A percentile compares a stretch with the other conserved stretches of the same genome.
These are phyloP conservation scores for Carex kokanica DNA, from an alignment of 176 grass and related monocot genomes.

Conservation along the genomic window DNA sequence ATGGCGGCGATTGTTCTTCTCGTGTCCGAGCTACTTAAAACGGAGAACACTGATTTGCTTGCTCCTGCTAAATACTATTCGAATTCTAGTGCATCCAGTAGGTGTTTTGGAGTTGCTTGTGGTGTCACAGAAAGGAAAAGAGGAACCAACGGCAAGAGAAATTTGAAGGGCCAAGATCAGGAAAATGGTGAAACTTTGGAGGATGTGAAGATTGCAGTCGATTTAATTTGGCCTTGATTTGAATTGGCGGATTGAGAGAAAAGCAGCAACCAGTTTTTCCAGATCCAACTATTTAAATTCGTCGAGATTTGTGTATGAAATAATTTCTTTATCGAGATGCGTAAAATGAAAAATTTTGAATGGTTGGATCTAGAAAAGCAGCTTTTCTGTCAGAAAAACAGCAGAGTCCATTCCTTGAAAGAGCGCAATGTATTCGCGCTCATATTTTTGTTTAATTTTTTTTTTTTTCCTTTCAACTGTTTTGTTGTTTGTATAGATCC, in stretches of 20 bases:
- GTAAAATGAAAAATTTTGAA: too few relatives aligned
- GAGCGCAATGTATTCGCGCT: not conserved
- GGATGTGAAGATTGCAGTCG: constrained; percentile 11
- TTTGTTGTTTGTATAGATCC: not conserved
- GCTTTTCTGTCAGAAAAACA: too few relatives aligned
- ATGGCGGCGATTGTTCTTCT: constrained; percentile 31
- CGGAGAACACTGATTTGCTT: constrained; percentile 1
- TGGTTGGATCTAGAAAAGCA: too few relatives aligned
- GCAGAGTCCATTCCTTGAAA: too few relatives aligned
- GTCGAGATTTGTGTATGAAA: too few relatives aligned
- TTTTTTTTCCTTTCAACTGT: not conserved
- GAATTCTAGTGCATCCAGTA: not conserved
- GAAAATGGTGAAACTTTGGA: constrained; percentile 15
- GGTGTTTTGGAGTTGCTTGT: not conserved
- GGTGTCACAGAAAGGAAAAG: not conserved
- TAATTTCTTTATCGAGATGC: too few relatives aligned
- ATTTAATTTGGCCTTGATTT: constrained; percentile 29
- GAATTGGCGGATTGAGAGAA: not conserved
- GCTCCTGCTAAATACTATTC: constrained; percentile 13
- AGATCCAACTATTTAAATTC: too few relatives aligned
- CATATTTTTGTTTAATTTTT: not conserved
- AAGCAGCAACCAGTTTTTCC: too few relatives aligned
- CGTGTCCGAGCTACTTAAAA: constrained; percentile 19
- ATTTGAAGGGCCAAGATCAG: not conserved
- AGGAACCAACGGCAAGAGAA: not conserved